These are phyloP conservation scores for Salix koriyanagi DNA, from an alignment of 345 rosid genomes.

Conservation along the genomic window DNA sequence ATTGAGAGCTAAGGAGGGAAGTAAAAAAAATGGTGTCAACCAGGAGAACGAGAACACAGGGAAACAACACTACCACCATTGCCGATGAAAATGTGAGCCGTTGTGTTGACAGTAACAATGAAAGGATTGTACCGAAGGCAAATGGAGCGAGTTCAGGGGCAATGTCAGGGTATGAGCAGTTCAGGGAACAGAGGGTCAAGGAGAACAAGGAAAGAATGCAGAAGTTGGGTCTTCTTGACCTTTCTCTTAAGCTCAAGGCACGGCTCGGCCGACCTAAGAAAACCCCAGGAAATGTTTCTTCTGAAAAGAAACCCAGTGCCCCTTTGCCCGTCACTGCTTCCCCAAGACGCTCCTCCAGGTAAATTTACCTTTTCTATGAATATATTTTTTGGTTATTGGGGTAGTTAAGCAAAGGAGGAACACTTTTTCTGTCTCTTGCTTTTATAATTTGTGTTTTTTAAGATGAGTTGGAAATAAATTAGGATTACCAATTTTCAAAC, in stretches of 20 bases:
- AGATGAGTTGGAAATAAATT: not conserved
- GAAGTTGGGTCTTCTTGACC: conserved; percentile 24
- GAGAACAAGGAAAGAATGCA: conserved; percentile 37
- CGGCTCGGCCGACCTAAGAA: not conserved
- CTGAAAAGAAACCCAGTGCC: not conserved
- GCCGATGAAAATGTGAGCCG: not conserved
- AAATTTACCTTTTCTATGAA: not conserved
- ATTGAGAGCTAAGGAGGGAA: not conserved
- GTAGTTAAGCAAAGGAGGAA: too few relatives aligned
- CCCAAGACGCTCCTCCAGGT: conserved; percentile 37
- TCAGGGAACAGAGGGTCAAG: conserved; percentile 29
- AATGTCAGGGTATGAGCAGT: conserved; percentile 20
- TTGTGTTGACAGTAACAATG: not conserved
- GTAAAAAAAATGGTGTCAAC: not conserved
- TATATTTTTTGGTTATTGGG: not conserved
- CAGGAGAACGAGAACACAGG: not conserved
- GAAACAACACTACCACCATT: not conserved
- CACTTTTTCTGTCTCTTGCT: too few relatives aligned
- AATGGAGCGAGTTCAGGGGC: not conserved
- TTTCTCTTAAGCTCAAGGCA: conserved; percentile 25
- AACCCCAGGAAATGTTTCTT: not conserved
- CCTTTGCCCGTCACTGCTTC: conserved; percentile 2
- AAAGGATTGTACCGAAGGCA: not conserved
- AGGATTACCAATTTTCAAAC: not conserved
- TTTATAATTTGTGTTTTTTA: not conserved